Base-by-base conservation (phyloP, 75 land plant genomes). In the Isoetes taiwanensis region DNA sequence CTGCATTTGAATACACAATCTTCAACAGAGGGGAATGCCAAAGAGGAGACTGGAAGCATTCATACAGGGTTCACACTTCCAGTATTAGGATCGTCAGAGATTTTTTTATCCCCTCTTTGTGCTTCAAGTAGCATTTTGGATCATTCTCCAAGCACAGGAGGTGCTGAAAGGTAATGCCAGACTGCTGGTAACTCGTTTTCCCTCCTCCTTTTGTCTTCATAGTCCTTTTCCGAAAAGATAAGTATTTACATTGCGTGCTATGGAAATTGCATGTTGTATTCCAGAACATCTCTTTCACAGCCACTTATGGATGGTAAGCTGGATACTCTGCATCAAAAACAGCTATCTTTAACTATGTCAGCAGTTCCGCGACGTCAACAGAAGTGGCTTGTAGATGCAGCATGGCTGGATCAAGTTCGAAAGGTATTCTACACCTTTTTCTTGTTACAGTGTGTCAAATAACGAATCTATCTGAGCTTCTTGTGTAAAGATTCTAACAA, bases 321-420 rank as follows among this genome's bases (percentile, higher is more conserved):
- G 56, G 63, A 61, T 28, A 24, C 63, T 14, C 29, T 61, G n/a
- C 29, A 61, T 50, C 43, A 61, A 41, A 12, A 20, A 43, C 12
- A 32, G 24, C 16, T 37, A 14, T 32, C 63, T 26, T 53, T 38
- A 30, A 53, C 41, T 14, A 26, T 61, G 14, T 41, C 63, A 2
- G 17, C 60, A n/a, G 52, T 61, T 34, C 60, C 59, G 16, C 68
- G 61, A 57, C 28, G 64, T 24, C 72, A 57, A 34, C 50, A 64
- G 38, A 70, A 64, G 16, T 70, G 66, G 66, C 37, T 63, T 30
- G 67, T 70, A 0, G 72, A 70, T 63, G 64, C 56, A 25, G 20
- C 56, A 27, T 70, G 72, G 66, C 34, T 70, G 59, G 66, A 70
- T 12, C 57, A 63, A 21, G 66, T 70, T 5, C 66, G 66, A 10